phyloP scores from a whole-genome alignment of 768 basidiomycete genomes.

The Cyclocybe aegerita region DNA sequence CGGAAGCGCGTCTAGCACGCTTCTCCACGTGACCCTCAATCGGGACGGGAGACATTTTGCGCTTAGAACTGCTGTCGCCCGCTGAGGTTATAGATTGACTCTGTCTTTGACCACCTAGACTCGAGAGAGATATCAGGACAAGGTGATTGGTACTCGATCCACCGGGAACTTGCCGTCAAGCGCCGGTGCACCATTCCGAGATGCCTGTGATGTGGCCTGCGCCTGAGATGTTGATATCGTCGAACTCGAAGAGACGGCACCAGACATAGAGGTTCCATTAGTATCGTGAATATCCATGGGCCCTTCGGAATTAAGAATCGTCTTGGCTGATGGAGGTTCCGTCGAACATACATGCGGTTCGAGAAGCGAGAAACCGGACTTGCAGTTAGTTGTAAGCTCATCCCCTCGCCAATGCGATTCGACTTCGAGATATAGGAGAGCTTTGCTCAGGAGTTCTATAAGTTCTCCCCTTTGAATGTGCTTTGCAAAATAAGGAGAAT shows the following conservation, averaged over 20 bases:
- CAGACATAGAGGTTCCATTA: slow-evolving; percentile 3
- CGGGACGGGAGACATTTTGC: slow-evolving; percentile 51
- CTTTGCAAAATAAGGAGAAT: slow-evolving; percentile 64
- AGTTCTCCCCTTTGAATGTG: slow-evolving; percentile 82
- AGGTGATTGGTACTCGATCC: slow-evolving; percentile 6
- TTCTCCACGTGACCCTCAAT: slow-evolving; percentile 61
- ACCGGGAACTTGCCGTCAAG: slow-evolving; percentile 4
- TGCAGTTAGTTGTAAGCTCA: slow-evolving; percentile 63
- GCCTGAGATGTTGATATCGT: slow-evolving; percentile 1
- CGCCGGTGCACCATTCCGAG: too few relatives aligned
- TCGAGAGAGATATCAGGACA: too few relatives aligned
- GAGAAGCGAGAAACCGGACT: slow-evolving; percentile 69
- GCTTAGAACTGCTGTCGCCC: slow-evolving; percentile 35
- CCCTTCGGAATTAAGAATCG: slow-evolving; percentile 15
- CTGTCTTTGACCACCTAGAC: background rate
- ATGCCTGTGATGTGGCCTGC: slow-evolving; percentile 10
- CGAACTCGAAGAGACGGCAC: slow-evolving; percentile 3
- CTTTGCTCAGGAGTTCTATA: slow-evolving; percentile 76
- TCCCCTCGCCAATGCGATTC: slow-evolving; percentile 80
- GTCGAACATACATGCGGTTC: slow-evolving; percentile 70
- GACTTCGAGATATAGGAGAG: slow-evolving; percentile 78
- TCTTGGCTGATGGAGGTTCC: slow-evolving; percentile 36
- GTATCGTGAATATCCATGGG: slow-evolving; percentile 17
- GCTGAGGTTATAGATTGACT: slow-evolving; percentile 12
- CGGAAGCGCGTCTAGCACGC: slow-evolving; percentile 51